A percentile compares a stretch with the other conserved stretches of the same genome.
Evolutionary conservation across 176 grass and related monocot species (phyloP).

Genomic region (Rhynchospora pubera): DNA sequence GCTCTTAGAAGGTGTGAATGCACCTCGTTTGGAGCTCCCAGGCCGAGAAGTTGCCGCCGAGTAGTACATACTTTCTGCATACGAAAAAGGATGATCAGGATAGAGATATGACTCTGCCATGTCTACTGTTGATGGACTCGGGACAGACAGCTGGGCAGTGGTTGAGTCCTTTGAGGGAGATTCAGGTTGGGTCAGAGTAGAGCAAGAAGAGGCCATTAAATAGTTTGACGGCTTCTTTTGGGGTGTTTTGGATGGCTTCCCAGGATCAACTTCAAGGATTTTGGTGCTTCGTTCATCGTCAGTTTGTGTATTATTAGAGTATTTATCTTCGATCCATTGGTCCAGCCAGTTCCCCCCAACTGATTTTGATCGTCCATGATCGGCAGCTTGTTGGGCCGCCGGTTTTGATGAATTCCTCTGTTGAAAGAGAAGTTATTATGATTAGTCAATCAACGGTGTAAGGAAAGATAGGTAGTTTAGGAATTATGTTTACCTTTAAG

Average conservation of each 20-base stretch:
- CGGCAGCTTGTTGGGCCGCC: constrained; percentile 26
- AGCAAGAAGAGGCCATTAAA: constrained; percentile 40
- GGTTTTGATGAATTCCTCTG: constrained; percentile 43
- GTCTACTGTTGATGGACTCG: constrained; percentile 63
- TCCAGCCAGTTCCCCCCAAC: constrained; percentile 85
- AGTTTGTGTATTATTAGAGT: constrained; percentile 19
- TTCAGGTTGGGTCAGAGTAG: constrained; percentile 53
- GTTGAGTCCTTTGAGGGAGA: constrained; percentile 76
- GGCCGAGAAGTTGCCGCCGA: constrained; percentile 61
- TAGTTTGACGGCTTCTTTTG: background rate
- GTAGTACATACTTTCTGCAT: constrained; percentile 61
- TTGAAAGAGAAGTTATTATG: background rate
- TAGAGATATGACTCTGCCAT: constrained; percentile 40
- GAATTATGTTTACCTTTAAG: constrained; percentile 37
- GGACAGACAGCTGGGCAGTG: constrained; percentile 44
- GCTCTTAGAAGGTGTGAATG: constrained; percentile 72
- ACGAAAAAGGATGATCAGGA: constrained; percentile 4
- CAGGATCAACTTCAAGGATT: constrained; percentile 84
- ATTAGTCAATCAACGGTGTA: background rate
- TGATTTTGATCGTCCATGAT: constrained; percentile 51
- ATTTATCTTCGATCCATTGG: constrained; percentile 80
- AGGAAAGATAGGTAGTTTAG: background rate
- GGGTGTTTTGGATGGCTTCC: constrained; percentile 42
- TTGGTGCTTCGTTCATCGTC: constrained; percentile 92
- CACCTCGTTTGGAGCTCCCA: constrained; percentile 45